Evolutionary conservation across 2,329 filamentous ascomycete species (phyloP), one percentile per base, ranked within the genome.

Genomic region (Aspergillus pseudoterreus): DNA sequence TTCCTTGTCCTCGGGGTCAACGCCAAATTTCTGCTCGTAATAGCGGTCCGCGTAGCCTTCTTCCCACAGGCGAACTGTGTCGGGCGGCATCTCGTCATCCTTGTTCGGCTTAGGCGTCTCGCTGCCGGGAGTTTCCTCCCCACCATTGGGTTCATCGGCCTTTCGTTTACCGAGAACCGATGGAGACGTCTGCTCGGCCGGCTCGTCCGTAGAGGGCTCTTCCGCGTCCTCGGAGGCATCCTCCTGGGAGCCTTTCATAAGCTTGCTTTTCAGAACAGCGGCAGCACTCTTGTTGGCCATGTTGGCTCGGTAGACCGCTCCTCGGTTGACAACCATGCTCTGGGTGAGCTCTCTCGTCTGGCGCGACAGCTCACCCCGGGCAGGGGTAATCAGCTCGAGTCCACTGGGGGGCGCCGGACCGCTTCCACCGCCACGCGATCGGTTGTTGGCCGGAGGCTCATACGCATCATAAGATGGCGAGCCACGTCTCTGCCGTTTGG

Each of bases 1-100:
- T 47, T 85, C 88, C 45, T 88, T 78, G 68, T 99, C 88, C 48
- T 86, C 82, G 2, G 90, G 85, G 52, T 88, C 85, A 43, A 90
- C 90, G 45, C 90, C 80, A 65, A 99, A 99, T 69, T 99, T 99
- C 69, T 96, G 90, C 68, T 96, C 87, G 67, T 99, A 99, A 71
- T 99, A 99, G 43, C 94, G 83, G 72, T 96, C 92, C 46, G 87
- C 86, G 68, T 99, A 99, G 6, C 94, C 94, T 47, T 92, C 86
- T 66, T 99, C 94, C 94, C 94, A 99, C 11, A 99, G 78, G 53
- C 87, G 84, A 47, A 99, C 88, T 15, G 86, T 90, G 66, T 99
- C 94, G 54, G 84, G 78, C 2, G 87, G 83, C 15, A 82, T 80
- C 38, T 85, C 86, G 49, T 87, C 84, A 11, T 76, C 73, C 17